Evolutionary conservation across 176 grass and related monocot genomes (phyloP), one percentile per base, ranked within the genome.

Genomic region (Oryza punctata): DNA sequence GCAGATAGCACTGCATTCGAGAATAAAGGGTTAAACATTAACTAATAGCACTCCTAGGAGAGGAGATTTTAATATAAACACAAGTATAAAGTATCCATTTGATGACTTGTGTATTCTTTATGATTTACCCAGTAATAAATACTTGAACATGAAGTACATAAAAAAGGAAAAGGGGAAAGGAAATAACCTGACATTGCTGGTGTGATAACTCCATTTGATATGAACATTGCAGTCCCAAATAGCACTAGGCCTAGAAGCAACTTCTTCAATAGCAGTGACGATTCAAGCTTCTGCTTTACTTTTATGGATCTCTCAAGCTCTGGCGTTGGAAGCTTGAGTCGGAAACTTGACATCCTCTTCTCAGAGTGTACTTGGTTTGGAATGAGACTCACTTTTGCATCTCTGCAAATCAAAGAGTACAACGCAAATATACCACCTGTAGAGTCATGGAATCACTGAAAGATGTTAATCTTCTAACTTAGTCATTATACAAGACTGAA

Each of bases 401-500:
- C 90, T 91, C 96, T 94, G 79, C 91, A 94, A 46, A 96, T 94
- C 78, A 96, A 85, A 66, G 96, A 96, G 88, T 99, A 99, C 82
- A 99, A 78, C 19, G 93, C 96, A 99, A 99, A 99, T 70, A 91
- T 96, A 64, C 96, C 96, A 61, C 96, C 93, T 98, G 96, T 25
- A 67, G 85, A 84, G 65, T 83, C 68, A 84, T 67, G 26, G 54
- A 86, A 86, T 50, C 41, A 64, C 15, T 70, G 9, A 69, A 82
- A 78, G 69, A 83, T 87, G 44, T 77, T 47, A 85, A 81, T 74
- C 81, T 61, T 86, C 49, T 85, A 82, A n/a, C 29, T 78, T 43
- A 61, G 30, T 33, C 60, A 65, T 64, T 18, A 49, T 45, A 60
- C 46, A 5, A 72, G 64, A 10, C 41, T 81, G 26, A 4, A 76